Conservation (phyloP, 768 basidiomycete species). For the Xanthoconium purpureum region DNA sequence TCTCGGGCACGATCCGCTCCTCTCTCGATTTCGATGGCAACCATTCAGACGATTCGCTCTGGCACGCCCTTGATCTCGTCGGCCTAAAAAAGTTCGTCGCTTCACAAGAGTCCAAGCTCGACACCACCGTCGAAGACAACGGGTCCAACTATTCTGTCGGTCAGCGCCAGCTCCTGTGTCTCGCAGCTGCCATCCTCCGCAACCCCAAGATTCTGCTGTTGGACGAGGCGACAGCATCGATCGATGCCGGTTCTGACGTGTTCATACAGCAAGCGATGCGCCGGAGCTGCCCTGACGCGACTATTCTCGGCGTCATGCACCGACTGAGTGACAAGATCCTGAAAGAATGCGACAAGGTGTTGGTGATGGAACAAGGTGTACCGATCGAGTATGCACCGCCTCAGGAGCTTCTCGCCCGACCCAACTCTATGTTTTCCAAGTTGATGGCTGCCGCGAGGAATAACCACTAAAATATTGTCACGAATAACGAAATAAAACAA, state of each 20-base stretch:
- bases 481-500: no score
- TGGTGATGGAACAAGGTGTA: constrained; percentile 39
- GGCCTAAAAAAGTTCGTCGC: constrained; percentile 63
- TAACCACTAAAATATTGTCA: not conserved
- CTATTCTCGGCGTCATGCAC: constrained; percentile 32
- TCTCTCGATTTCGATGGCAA: constrained; percentile 27
- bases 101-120: constrained; percentile 73
- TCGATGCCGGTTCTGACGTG: constrained; percentile 85
- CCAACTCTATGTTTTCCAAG: constrained; percentile 28
- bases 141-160: constrained; percentile 85
- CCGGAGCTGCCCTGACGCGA: constrained; percentile 27
- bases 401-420: constrained; percentile 18
- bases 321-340: constrained; percentile 28
- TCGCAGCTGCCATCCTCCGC: constrained; percentile 30
- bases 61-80: constrained; percentile 39
- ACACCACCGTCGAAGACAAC: constrained; percentile 71
- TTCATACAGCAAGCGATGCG: constrained; percentile 47
- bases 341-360: constrained; percentile 30
- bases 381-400: constrained; percentile 29
- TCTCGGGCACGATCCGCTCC: constrained; percentile 32
- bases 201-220: constrained; percentile 31
- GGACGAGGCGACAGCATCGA: constrained; percentile 49
- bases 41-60: constrained; percentile 30
- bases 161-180: constrained; percentile 83
- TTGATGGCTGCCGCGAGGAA: constrained; percentile 26